These are phyloP conservation scores for Lentinula boryana DNA, from an alignment of 768 basidiomycete genomes.

Conservation along the genomic window DNA sequence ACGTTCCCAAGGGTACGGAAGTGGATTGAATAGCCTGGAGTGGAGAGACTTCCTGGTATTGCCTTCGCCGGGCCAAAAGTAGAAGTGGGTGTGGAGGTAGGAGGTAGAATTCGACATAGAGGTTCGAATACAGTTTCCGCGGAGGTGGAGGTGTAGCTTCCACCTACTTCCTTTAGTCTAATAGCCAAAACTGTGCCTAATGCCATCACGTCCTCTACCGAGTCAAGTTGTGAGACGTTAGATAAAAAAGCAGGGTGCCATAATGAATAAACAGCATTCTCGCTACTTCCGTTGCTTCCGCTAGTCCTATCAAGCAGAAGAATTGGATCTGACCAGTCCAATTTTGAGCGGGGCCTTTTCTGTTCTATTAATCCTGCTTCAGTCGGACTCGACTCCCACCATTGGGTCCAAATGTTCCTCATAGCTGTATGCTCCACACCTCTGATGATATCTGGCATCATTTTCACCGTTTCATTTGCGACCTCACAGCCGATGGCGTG, in stretches of 20 bases:
- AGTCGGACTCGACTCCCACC: background rate
- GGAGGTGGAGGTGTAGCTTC: constrained; percentile 46
- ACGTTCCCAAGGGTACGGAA: constrained; percentile 87
- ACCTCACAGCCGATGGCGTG: constrained; percentile 92
- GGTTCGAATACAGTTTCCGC: constrained; percentile 54
- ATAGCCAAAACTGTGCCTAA: constrained; percentile 83
- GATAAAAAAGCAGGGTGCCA: constrained; percentile 76
- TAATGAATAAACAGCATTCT: constrained; percentile 65
- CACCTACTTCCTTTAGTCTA: constrained; percentile 47
- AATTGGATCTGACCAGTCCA: background rate
- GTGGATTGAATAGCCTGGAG: constrained; percentile 60
- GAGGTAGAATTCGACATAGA: constrained; percentile 29
- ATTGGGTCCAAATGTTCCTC: background rate
- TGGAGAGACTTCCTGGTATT: constrained; percentile 16
- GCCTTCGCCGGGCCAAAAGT: constrained; percentile 40
- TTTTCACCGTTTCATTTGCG: constrained; percentile 70
- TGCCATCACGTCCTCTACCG: constrained; percentile 76
- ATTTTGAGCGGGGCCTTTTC: background rate
- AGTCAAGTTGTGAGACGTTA: constrained; percentile 45
- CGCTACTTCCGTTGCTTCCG: constrained; percentile 8
- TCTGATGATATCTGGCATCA: constrained; percentile 27
- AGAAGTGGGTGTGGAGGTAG: background rate
- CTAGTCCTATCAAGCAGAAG: background rate
- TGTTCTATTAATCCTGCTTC: background rate
- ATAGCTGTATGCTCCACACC: background rate